Conservation (phyloP, 2,329 filamentous ascomycete species). For the Aplosporella prunicola region DNA sequence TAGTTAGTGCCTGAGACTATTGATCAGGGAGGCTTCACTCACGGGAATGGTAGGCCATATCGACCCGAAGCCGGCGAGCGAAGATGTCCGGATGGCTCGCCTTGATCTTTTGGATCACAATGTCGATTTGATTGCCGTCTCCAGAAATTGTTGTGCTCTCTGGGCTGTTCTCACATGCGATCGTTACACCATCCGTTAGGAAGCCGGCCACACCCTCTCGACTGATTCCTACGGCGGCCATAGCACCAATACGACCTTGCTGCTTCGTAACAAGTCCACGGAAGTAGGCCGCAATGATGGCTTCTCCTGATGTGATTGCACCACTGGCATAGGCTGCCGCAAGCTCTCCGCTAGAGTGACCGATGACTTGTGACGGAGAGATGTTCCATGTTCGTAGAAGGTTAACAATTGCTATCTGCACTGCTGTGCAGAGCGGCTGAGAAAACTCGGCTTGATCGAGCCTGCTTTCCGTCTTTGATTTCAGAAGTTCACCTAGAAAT, state of each 20-base stretch:
- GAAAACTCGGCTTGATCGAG: constrained; percentile 10
- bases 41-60: constrained; percentile 23
- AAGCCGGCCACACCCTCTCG: constrained; percentile 5
- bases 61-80: constrained; percentile 15
- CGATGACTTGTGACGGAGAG: constrained; percentile 4
- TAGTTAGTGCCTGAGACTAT: no score
- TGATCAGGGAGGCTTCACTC: no score
- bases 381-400: neutral
- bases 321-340: constrained; percentile 10
- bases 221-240: constrained; percentile 1
- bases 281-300: constrained; percentile 10
- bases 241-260: constrained; percentile 9
- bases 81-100: neutral
- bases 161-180: constrained; percentile 16
- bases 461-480: neutral
- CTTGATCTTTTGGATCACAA: constrained; percentile 9
- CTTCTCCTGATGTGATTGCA: neutral
- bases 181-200: neutral
- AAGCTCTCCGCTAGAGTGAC: constrained; percentile 12
- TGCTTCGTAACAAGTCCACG: constrained; percentile 10
- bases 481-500: constrained; percentile 11
- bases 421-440: constrained; percentile 10
- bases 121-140: constrained; percentile 12
- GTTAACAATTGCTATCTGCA: constrained; percentile 10
- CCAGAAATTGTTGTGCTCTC: constrained; percentile 19